phyloP scores from a whole-genome alignment of 2,329 filamentous ascomycete species.

The Biscogniauxia mediterranea region DNA sequence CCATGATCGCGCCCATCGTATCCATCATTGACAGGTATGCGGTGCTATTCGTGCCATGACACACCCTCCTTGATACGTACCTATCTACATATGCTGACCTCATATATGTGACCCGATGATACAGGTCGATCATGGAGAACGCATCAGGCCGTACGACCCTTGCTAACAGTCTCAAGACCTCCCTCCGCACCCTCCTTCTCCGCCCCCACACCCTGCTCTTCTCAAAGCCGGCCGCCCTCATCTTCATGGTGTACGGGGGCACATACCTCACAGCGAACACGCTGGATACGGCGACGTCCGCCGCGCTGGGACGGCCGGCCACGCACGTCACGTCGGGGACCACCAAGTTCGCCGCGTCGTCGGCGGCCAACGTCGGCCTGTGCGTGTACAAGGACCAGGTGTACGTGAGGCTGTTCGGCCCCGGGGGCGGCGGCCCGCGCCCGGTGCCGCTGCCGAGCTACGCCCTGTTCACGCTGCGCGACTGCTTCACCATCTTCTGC shows the following conservation, averaged over 20 bases:
- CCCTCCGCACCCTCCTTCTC: slow-evolving; percentile 54
- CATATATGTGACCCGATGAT: background rate
- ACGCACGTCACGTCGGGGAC: slow-evolving; percentile 68
- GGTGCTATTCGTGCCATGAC: background rate
- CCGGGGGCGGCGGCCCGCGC: slow-evolving; percentile 46
- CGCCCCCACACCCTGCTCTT: slow-evolving; percentile 61
- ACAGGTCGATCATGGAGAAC: slow-evolving; percentile 76
- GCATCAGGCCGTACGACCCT: slow-evolving; percentile 67
- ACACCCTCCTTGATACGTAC: too few species aligned
- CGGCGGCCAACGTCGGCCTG: slow-evolving; percentile 77
- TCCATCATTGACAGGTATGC: slow-evolving; percentile 80
- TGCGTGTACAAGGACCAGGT: slow-evolving; percentile 88
- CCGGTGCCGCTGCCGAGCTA: slow-evolving; percentile 70
- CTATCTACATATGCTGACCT: too few species aligned
- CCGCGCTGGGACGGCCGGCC: slow-evolving; percentile 55
- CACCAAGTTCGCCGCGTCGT: slow-evolving; percentile 78
- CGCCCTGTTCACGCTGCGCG: slow-evolving; percentile 74
- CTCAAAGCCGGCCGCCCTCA: slow-evolving; percentile 66
- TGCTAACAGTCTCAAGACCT: slow-evolving; percentile 56
- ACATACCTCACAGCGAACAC: slow-evolving; percentile 89
- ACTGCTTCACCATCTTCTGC: slow-evolving; percentile 87
- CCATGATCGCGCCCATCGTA: slow-evolving; percentile 78
- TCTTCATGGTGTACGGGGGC: slow-evolving; percentile 76
- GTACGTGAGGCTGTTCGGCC: slow-evolving; percentile 80
- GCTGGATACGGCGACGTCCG: slow-evolving; percentile 77